Evolutionary conservation across 2,329 filamentous ascomycete species (phyloP).

Genomic region (Aspergillus floridensis): DNA sequence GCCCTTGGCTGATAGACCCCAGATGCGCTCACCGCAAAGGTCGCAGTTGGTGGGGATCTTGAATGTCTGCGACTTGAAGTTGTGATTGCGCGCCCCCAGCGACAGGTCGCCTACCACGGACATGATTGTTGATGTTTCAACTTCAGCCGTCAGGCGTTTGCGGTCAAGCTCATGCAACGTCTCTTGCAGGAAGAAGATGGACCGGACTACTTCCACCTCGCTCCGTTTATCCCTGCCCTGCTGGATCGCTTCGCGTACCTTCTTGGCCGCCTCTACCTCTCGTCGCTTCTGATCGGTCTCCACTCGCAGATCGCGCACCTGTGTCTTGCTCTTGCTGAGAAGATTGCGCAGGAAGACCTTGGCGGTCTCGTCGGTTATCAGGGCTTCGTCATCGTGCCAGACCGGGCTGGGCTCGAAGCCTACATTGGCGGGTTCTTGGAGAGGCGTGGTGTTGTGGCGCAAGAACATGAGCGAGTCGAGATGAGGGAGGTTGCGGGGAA

Average conservation of each 20-base stretch:
- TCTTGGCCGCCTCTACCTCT: constrained; percentile 77
- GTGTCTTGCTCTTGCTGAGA: constrained; percentile 82
- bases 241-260: constrained; percentile 69
- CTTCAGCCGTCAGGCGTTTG: constrained; percentile 80
- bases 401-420: constrained; percentile 91
- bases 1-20: constrained; percentile 93
- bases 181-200: constrained; percentile 83
- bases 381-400: constrained; percentile 89
- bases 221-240: constrained; percentile 86
- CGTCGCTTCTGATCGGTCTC: constrained; percentile 82
- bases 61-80: constrained; percentile 98
- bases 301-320: constrained; percentile 73
- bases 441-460: constrained; percentile 78
- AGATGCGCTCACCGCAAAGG: constrained; percentile 92
- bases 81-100: constrained; percentile 88
- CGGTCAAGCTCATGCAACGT: constrained; percentile 80
- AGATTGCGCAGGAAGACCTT: constrained; percentile 91
- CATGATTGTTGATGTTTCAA: constrained; percentile 93
- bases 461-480: constrained; percentile 98
- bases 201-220: constrained; percentile 77
- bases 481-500: constrained; percentile 80
- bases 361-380: constrained; percentile 81
- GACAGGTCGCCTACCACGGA: constrained; percentile 87
- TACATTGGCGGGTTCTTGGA: constrained; percentile 81
- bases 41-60: constrained; percentile 99